Evolutionary conservation across 2,329 filamentous ascomycete genomes (phyloP), one percentile per base, ranked within the genome.

Genomic region (Cercospora canescens): DNA sequence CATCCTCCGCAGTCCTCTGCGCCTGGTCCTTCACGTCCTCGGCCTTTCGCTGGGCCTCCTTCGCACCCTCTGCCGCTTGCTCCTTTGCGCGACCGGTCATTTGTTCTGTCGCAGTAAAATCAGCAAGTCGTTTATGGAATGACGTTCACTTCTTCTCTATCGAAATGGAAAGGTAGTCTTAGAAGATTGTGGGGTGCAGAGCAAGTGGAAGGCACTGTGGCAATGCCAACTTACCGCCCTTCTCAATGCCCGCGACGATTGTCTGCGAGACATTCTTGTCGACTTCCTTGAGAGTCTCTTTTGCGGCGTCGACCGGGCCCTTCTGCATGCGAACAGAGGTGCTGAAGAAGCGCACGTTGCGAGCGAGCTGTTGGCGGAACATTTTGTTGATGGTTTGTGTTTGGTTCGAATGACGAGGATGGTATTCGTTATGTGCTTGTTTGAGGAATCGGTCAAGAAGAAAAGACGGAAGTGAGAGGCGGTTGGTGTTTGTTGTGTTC

Each of bases 241-340:
- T 87, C 78, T 90, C 85, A 67, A 89, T 88, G 54, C 87, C 87
- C 78, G 86, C 86, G 24, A 89, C 84, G 11, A 84, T 83, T 28
- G 79, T 83, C 75, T 86, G 81, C 0, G 85, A 83, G 37, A 88
- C 81, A 24, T 80, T 81, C 67, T 83, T 79, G 76, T 89, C 86
- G 21, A 85, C 85, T 62, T 80, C 81, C 79, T 89, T 87, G 55
- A 86, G 76, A 0, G 85, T 83, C 48, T 88, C 85, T 77, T 88
- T 88, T 70, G 84, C 83, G 6, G 79, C 75, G 52, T 88, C 85
- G 56, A 85, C 77, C 37, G 84, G 81, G 45, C 82, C 80, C 78
- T 85, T 62, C 61, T 84, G 78, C 21, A 77, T 72, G 14, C 70
- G 70, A 41, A 80, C 75, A 11, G 85, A 83, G 67, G 85, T 87